These are phyloP conservation scores for Fraxinus sp. DNA, from an alignment of 305 asterid genomes.

Conservation along the genomic window DNA sequence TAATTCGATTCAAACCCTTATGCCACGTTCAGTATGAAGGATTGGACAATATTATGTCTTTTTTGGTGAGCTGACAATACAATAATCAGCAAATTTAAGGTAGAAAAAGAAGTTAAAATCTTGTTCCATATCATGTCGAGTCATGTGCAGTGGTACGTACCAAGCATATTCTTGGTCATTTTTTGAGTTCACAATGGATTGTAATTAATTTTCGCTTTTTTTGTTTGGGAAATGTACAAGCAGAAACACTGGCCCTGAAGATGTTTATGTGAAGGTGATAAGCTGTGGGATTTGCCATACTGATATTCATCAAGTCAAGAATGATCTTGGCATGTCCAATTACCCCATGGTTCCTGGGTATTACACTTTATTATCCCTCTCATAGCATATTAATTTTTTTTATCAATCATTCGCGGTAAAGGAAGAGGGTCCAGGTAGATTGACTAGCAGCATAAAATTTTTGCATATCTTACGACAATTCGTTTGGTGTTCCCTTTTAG, in stretches of 20 bases:
- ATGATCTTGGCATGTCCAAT: conserved; percentile 93
- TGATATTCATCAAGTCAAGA: conserved; percentile 81
- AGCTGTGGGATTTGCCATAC: conserved; percentile 91
- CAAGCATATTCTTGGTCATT: background rate
- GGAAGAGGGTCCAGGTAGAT: background rate
- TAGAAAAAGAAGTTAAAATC: background rate
- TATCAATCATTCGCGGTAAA: background rate
- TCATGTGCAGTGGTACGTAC: background rate
- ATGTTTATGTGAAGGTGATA: conserved; percentile 73
- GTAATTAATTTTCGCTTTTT: background rate
- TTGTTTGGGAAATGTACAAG: conserved; percentile 9
- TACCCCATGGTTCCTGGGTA: conserved; percentile 99
- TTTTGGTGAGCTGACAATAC: background rate
- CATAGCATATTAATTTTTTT: background rate
- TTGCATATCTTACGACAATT: background rate
- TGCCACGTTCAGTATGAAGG: background rate
- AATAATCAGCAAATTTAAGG: background rate
- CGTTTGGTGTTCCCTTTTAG: background rate
- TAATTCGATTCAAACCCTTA: conserved; percentile 13
- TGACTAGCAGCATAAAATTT: background rate
- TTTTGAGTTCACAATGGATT: background rate
- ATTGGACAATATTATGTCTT: background rate
- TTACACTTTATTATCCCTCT: background rate
- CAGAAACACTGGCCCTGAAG: conserved; percentile 80
- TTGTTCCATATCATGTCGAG: background rate